Conservation (phyloP, 2,329 filamentous ascomycete species). For the Nemania sp. region DNA sequence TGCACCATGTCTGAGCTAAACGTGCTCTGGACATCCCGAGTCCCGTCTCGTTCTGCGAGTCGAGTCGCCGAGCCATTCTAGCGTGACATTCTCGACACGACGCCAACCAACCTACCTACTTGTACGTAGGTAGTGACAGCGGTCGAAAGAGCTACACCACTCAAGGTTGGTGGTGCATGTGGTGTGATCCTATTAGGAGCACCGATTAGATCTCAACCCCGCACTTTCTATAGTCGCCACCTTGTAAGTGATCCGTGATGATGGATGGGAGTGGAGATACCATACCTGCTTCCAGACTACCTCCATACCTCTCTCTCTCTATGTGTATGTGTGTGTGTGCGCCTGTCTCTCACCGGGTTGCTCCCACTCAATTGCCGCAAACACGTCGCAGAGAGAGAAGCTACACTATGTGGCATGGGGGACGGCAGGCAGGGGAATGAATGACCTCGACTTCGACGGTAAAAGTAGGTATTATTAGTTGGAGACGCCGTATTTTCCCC, state of each 20-base stretch:
- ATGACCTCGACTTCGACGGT: background rate
- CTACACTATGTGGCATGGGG: conserved; percentile 1
- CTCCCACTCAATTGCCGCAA: conserved; percentile 11
- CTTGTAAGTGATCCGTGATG: conserved; percentile 23
- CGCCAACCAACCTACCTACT: background rate
- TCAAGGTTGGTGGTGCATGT: conserved; percentile 1
- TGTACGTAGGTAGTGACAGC: background rate
- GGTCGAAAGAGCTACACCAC: background rate
- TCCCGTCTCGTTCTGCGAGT: too few relatives aligned
- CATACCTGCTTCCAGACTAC: conserved; percentile 25
- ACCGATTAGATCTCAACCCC: conserved; percentile 24
- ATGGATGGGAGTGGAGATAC: conserved; percentile 23
- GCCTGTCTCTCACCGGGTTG: background rate
- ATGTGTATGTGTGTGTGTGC: background rate
- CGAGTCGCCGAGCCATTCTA: too few relatives aligned
- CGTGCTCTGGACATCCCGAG: too few relatives aligned
- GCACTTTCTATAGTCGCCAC: conserved; percentile 25
- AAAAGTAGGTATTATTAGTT: conserved; percentile 14
- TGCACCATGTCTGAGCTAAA: too few relatives aligned
- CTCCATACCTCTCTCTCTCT: background rate
- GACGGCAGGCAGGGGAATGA: background rate
- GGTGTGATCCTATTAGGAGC: conserved; percentile 21
- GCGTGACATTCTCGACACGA: background rate
- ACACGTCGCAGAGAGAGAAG: conserved; percentile 14
- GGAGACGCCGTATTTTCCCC: background rate